Evolutionary conservation across 2,329 filamentous ascomycete species (phyloP).

Genomic region (Aspergillus candidus): DNA sequence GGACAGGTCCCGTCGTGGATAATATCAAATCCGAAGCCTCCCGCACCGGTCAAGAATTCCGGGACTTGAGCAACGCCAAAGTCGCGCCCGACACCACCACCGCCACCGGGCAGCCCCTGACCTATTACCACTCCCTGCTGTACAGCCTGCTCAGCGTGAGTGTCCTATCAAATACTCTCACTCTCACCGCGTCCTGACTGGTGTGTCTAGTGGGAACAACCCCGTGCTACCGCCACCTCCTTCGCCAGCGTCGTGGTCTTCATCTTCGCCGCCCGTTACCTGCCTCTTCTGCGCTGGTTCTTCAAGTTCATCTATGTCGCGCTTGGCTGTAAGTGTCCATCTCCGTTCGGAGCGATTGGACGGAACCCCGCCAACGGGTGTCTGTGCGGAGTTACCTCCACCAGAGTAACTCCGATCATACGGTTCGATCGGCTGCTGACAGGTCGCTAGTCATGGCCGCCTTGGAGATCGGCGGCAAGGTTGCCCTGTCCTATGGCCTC

Average conservation of each 20-base stretch:
- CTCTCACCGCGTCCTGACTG: conserved; percentile 3
- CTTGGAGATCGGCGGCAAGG: conserved; percentile 52
- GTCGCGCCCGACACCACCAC: conserved; percentile 49
- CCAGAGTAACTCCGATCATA: too few species aligned
- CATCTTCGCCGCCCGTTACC: conserved; percentile 59
- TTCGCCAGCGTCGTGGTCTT: conserved; percentile 51
- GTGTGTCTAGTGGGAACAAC: conserved; percentile 56
- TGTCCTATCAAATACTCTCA: conserved; percentile 7
- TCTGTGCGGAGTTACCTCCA: too few species aligned
- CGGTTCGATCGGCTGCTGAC: too few species aligned
- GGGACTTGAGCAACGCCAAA: conserved; percentile 51
- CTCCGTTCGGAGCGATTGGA: too few species aligned
- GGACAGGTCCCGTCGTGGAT: conserved; percentile 49
- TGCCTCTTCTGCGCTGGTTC: conserved; percentile 56
- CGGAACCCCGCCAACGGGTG: too few species aligned
- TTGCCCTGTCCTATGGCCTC: conserved; percentile 53
- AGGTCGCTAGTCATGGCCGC: conserved; percentile 46
- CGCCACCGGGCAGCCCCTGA: conserved; percentile 57
- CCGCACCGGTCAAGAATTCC: conserved; percentile 53
- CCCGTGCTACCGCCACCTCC: conserved; percentile 57
- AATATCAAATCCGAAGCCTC: conserved; percentile 51
- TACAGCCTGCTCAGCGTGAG: conserved; percentile 58
- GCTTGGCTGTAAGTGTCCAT: conserved; percentile 47
- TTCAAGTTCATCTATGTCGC: conserved; percentile 56
- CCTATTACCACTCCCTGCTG: conserved; percentile 62